Conservation (phyloP, 352 stramenopile genomes). For the Pythium plurisporium region DNA sequence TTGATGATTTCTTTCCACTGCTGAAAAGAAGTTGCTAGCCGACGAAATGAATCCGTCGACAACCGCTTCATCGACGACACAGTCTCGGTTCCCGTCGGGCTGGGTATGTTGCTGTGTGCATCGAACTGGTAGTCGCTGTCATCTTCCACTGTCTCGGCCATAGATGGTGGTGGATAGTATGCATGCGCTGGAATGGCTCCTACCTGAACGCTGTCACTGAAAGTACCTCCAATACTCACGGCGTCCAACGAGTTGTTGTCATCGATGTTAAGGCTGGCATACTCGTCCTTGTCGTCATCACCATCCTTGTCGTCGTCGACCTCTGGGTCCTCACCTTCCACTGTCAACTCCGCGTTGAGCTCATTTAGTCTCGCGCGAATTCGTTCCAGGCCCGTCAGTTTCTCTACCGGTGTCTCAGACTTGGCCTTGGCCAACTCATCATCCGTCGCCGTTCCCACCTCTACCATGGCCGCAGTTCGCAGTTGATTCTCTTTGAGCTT, state of each 20-base stretch:
- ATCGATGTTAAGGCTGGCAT: background rate
- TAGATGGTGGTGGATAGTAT: background rate
- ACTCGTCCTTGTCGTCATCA: background rate
- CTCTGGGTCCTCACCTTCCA: background rate
- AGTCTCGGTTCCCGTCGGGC: background rate
- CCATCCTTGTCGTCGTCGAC: background rate
- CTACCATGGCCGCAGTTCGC: background rate
- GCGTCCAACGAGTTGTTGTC: background rate
- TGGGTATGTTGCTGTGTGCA: too few relatives aligned
- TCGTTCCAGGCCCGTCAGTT: background rate
- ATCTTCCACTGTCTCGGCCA: background rate
- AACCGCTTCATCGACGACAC: too few relatives aligned
- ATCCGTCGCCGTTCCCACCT: background rate
- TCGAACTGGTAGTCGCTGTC: too few relatives aligned
- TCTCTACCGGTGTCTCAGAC: conserved; percentile 2
- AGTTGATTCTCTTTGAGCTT: conserved; percentile 9
- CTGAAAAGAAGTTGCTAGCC: conserved; percentile 39
- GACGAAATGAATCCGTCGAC: too few relatives aligned
- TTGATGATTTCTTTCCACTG: conserved; percentile 37
- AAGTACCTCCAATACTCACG: background rate
- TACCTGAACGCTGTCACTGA: background rate
- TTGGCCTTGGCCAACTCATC: background rate
- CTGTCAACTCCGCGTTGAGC: conserved; percentile 3
- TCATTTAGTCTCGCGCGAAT: conserved; percentile 9
- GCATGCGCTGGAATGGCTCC: background rate